phyloP scores from a whole-genome alignment of 2,329 filamentous ascomycete species.

The Metarhizium sp. region DNA sequence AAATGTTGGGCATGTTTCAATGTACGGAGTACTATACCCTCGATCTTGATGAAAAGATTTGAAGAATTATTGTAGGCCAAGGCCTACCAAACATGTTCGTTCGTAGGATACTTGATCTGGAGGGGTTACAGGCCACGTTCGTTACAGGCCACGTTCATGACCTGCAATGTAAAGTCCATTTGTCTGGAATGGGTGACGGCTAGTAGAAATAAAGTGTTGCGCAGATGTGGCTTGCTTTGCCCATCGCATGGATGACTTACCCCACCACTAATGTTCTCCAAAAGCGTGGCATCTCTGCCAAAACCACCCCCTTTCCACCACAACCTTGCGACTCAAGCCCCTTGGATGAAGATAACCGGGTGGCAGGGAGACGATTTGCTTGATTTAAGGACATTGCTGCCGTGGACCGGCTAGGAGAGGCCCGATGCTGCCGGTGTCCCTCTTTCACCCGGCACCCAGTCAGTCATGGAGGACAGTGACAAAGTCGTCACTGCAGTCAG shows the following conservation, averaged over 20 bases:
- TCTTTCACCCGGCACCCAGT: constrained; percentile 20
- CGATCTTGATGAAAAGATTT: neutral
- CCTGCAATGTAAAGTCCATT: no score
- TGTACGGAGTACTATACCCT: neutral
- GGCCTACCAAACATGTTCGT: no score
- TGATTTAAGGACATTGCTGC: neutral
- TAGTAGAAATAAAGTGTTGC: neutral
- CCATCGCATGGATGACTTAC: neutral
- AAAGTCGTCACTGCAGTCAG: constrained; percentile 39
- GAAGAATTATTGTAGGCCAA: no score
- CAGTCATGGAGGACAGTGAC: constrained; percentile 55
- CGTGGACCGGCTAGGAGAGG: constrained; percentile 5
- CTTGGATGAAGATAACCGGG: neutral
- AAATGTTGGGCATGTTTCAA: neutral
- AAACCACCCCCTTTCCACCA: neutral
- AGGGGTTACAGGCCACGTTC: no score
- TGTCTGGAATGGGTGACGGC: neutral
- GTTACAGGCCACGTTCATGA: no score
- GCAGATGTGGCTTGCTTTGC: neutral
- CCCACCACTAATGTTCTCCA: neutral
- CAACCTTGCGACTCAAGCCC: neutral
- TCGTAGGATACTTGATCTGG: no score
- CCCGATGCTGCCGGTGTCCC: constrained; percentile 26
- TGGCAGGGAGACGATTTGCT: neutral
- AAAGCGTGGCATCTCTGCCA: neutral